Evolutionary conservation across 257 asterid species (phyloP), one percentile per base, ranked within the genome.

Genomic region (Solanum piurae): DNA sequence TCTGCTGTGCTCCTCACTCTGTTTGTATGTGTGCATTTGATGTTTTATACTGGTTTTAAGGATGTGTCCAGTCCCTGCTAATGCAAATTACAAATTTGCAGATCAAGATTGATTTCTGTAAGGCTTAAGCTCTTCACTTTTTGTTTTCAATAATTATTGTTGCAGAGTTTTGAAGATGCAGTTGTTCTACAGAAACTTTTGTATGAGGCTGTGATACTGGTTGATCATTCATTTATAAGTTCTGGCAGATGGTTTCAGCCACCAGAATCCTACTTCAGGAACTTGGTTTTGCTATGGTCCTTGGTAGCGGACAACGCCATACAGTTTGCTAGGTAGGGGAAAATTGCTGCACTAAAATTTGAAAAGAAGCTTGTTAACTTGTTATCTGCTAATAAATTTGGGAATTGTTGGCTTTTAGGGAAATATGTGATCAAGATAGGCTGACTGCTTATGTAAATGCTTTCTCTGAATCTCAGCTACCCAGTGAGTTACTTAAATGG

Each of bases 211-310:
- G 91, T 93, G 84, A 86, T 96, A 83, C 89, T 92, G 86, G 87
- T 89, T 31, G 95, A 95, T 83, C 91, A 90, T 87, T 92, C 96
- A 49, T 93, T 86, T 92, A 91, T 89, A 68, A 37, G 88, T 83
- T 91, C 92, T 49, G 90, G 92, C 90, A 92, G 90, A 90, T 92
- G 95, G 94, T 87, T 89, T 86, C 92, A 90, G 71, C 86, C 92
- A 58, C 87, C 86, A 38, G 93, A 90, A 68, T 83, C 86, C 74
- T 91, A 88, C 88, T 89, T 89, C 16, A 92, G 91, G 84, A 91
- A 88, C 86, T 86, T 96, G 86, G 94, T 98, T 83, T 75, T 95
- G 42, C 44, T 89, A 79, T 94, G 98, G 99, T 93, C 93, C 85
- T 71, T 95, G 83, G 95, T 94, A 87, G 95, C 90, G 66, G 95